A percentile compares a stretch with the other conserved stretches of the same genome.
Evolutionary conservation across 345 rosid genomes (phyloP).

Genomic region (Mercurialis annua): DNA sequence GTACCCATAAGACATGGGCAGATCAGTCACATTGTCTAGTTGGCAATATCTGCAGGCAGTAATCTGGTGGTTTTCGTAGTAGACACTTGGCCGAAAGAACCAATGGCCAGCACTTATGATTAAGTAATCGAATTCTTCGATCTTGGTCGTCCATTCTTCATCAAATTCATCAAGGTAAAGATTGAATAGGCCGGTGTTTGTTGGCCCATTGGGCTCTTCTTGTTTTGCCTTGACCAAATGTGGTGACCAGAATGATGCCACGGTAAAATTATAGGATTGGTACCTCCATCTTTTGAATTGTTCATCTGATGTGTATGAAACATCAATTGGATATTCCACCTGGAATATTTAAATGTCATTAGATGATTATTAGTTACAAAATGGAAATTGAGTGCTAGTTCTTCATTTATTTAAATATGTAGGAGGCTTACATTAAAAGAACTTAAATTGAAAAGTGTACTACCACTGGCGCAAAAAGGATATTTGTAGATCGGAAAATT

Average conservation of each 20-base stretch:
- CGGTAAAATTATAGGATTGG: conserved; percentile 64
- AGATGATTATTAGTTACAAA: too few relatives aligned
- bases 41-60: conserved; percentile 68
- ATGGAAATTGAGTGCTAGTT: too few relatives aligned
- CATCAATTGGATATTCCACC: conserved; percentile 76
- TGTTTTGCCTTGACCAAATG: conserved; percentile 47
- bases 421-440: too few relatives aligned
- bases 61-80: conserved; percentile 39
- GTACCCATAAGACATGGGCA: conserved; percentile 59
- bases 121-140: conserved; percentile 54
- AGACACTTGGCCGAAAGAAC: conserved; percentile 63
- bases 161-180: conserved; percentile 64
- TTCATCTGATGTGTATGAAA: conserved; percentile 49
- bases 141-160: conserved; percentile 51
- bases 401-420: too few relatives aligned
- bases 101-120: conserved; percentile 80
- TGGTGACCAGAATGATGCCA: conserved; percentile 67
- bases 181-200: conserved; percentile 43
- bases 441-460: too few relatives aligned
- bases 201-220: conserved; percentile 36
- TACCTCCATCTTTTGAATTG: conserved; percentile 65
- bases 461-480: too few relatives aligned
- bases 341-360: conserved; percentile 17
- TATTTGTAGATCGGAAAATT: too few relatives aligned
- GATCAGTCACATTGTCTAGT: conserved; percentile 45